Base-by-base conservation (phyloP, 2,329 filamentous ascomycete genomes). In the Trichoderma koningii region DNA sequence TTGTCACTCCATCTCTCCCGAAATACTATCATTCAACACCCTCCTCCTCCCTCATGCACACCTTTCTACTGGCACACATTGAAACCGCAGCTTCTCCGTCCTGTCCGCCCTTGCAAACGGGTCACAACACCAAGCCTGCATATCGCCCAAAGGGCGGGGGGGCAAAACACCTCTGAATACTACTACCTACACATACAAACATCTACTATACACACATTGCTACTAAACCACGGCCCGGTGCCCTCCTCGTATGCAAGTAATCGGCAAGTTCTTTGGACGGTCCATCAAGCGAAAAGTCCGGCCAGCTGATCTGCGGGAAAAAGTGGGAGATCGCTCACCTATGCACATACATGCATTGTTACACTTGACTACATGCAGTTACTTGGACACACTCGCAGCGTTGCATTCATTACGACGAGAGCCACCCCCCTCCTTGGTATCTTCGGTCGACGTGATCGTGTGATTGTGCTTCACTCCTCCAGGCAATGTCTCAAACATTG, bases 41-140 rank as follows among this genome's bases (percentile, higher is more conserved):
- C 42, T 38, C 26, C 14, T 26, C 19, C 10, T 44, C 21, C 17
- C 38, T 9, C 5, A 26, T 17, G 26, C 53, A 47, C 26, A 47
- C 26, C 21, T 34, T 28, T 28, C 28, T 28, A 38, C 34, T 38
- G 34, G 28, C n/a, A 51, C 23, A 57, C 23, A 28, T n/a, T 7
- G 21, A 14, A 57, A 19, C 55, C 34, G 4, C 26, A 19, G 48
- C 59, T 45, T 34, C 59, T 53, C 50, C 60, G 41, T 48, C 59
- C 38, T 34, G 26, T 53, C 48, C 41, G 59, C 50, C 60, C 50
- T 63, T 47, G 60, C 5, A 55, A 15, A 45, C 60, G 41, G 50
- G 60, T 63, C 60, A 63, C 60, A 55, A 63, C 60, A 63, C 60
- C 60, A 53, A 34, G 41, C 60, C 50, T 63, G 60, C 60, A 63